A percentile compares a stretch with the other conserved stretches of the same genome.
phyloP scores from a whole-genome alignment of 106 monocot genomes.

The Apostasia shenzhenica region DNA sequence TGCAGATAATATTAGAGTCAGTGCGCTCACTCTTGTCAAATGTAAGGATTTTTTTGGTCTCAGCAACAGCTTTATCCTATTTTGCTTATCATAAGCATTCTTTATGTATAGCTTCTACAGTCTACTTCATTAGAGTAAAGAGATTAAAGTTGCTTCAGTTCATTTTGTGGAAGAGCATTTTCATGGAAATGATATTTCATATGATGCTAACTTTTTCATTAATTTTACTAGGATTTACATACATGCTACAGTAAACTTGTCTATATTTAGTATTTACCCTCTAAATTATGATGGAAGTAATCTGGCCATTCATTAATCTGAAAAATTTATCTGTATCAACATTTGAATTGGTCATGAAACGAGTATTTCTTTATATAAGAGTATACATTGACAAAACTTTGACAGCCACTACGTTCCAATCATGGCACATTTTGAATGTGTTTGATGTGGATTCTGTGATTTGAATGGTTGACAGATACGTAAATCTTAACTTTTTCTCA shows the following conservation, averaged over 20 bases:
- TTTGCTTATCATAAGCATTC: neutral
- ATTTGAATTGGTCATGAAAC: too few species aligned
- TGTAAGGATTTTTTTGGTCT: slow-evolving; percentile 30
- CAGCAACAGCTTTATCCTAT: neutral
- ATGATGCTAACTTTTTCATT: too few species aligned
- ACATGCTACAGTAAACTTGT: too few species aligned
- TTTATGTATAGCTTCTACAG: neutral
- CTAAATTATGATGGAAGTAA: too few species aligned
- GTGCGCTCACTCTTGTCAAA: slow-evolving; percentile 61
- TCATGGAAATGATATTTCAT: neutral
- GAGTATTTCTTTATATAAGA: too few species aligned
- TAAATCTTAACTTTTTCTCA: neutral
- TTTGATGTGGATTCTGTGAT: too few species aligned
- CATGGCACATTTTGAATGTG: too few species aligned
- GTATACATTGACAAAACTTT: neutral
- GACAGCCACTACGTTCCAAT: neutral
- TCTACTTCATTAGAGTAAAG: neutral
- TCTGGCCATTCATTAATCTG: too few species aligned
- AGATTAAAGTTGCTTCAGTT: neutral
- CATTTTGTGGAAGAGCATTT: neutral
- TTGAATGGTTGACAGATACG: neutral
- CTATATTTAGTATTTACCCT: too few species aligned
- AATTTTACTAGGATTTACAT: too few species aligned
- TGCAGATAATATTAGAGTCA: slow-evolving; percentile 94
- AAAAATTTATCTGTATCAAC: too few species aligned